These are phyloP conservation scores for Wickerhamomyces tratensis DNA, from an alignment of 805 yeast species.

Conservation along the genomic window DNA sequence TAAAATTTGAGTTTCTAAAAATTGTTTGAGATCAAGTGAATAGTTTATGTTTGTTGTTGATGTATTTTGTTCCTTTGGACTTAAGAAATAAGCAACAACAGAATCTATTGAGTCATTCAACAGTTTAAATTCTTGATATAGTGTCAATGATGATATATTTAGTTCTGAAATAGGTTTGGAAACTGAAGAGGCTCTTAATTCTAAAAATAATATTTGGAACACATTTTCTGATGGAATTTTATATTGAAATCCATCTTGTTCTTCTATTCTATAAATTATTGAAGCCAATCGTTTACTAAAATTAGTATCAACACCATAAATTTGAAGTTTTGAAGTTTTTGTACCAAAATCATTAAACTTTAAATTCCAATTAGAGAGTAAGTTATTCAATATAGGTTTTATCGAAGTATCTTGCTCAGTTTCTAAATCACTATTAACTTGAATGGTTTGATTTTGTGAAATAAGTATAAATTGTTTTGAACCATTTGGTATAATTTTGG, in stretches of 20 bases:
- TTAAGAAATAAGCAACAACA: too few species aligned
- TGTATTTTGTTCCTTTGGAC: too few species aligned
- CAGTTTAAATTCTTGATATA: conserved; percentile 13
- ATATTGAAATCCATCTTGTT: conserved; percentile 11
- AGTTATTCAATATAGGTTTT: conserved; percentile 6
- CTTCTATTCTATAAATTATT: conserved; percentile 12
- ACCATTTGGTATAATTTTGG: conserved; percentile 7
- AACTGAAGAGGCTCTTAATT: not conserved
- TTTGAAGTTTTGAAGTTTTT: conserved; percentile 7
- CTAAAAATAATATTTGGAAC: conserved; percentile 10
- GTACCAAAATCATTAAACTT: conserved; percentile 16
- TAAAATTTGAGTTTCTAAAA: conserved; percentile 2
- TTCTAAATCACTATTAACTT: not conserved
- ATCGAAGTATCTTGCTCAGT: not conserved
- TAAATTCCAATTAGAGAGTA: conserved; percentile 12
- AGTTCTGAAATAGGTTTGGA: too few species aligned
- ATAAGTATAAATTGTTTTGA: conserved; percentile 1
- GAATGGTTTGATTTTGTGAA: conserved; percentile 4
- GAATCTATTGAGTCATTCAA: not conserved
- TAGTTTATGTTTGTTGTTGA: not conserved
- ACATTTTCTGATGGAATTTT: conserved; percentile 14
- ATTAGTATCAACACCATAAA: conserved; percentile 11
- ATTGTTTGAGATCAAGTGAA: conserved; percentile 4
- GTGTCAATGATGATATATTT: conserved; percentile 10
- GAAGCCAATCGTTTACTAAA: conserved; percentile 10